Evolutionary conservation across 352 stramenopile species (phyloP).

Genomic region (Globisporangium megalacanthum): DNA sequence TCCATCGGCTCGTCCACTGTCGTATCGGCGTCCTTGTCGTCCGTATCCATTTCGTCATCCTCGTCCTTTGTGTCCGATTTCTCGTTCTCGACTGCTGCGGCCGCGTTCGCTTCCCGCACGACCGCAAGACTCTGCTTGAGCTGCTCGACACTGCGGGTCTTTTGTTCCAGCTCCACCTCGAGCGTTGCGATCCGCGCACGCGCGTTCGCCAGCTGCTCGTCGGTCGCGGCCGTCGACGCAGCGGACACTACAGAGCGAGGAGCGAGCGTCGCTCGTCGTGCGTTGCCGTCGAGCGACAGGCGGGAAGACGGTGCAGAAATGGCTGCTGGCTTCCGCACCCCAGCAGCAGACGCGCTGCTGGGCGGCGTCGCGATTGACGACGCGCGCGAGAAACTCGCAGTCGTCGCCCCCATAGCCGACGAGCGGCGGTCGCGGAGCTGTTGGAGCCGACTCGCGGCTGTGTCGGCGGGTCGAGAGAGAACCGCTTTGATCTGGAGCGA

Average conservation of each 20-base stretch:
- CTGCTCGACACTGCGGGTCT: slow-evolving; percentile 60
- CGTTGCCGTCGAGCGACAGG: slow-evolving; percentile 23
- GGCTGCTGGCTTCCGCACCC: slow-evolving; percentile 15
- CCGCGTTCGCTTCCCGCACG: slow-evolving; percentile 31
- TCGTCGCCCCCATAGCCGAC: slow-evolving; percentile 17
- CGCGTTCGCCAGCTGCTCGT: slow-evolving; percentile 50
- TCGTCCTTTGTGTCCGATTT: too few species aligned
- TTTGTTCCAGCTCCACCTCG: slow-evolving; percentile 67
- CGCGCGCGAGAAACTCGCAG: slow-evolving; percentile 9
- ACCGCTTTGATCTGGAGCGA: slow-evolving; percentile 27
- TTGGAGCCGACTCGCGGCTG: slow-evolving; percentile 24
- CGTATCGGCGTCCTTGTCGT: slow-evolving; percentile 10
- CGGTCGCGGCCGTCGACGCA: slow-evolving; percentile 10
- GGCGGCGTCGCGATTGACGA: slow-evolving; percentile 10
- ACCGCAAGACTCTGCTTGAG: slow-evolving; percentile 52
- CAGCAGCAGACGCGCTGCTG: slow-evolving; percentile 3
- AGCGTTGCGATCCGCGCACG: slow-evolving; percentile 46
- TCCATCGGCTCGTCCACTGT: slow-evolving; percentile 23
- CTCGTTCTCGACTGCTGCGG: too few species aligned
- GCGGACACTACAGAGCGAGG: slow-evolving; percentile 13
- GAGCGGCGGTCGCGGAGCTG: slow-evolving; percentile 22
- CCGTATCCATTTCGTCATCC: slow-evolving; percentile 22
- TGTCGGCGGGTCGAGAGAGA: slow-evolving; percentile 19
- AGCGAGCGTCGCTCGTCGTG: neutral
- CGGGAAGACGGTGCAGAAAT: slow-evolving; percentile 13